Evolutionary conservation across 805 yeast species (phyloP), one percentile per base, ranked within the genome.

Genomic region (Metschnikowia shivogae): DNA sequence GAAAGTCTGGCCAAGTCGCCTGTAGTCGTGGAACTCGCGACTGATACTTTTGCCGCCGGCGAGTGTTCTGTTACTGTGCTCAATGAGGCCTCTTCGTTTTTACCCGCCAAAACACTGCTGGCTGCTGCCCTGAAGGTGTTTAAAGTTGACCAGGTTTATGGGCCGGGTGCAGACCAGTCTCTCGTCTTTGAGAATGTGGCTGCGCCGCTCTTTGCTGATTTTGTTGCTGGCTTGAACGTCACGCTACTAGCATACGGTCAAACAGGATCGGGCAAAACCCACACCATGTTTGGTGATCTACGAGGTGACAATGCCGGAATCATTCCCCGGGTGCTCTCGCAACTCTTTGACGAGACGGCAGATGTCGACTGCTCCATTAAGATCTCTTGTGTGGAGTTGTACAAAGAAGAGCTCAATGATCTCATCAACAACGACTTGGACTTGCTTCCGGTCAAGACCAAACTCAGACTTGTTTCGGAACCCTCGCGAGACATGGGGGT

Each of bases 201-300:
- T 0, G 72, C 75, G 22, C 96, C 90, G 50, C 76, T 89, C 47
- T 65, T 89, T 46, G 67, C 74, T 42, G 95, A 92, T 17, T 85
- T 82, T 59, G 49, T 77, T 39, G 59, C 62, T 39, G 83, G 84
- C 12, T 63, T 51, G 48, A 88, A 87, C 59, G 88, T 89, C 53
- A 85, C 96, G 0, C 75, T 88, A 26, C 72, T 89, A 53, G 95
- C 93, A 0, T 79, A 79, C 57, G 84, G 84, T 19, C 95, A 88
- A 74, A 89, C 96, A 0, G 93, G 96, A 1, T 86, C 95, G 0
- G 96, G 96, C 22, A 89, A 88, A 57, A 88, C 96, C 0, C 81
- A 81, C 59, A 77, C 84, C 1, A 79, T 79, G 93, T 80, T 77
- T 59, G 83, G 84, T 7, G 74, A 72, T 32, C 43, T 55, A 27